These are phyloP conservation scores for Wickerhamomyces sp. DNA, from an alignment of 1,139 yeast species.

Conservation along the genomic window DNA sequence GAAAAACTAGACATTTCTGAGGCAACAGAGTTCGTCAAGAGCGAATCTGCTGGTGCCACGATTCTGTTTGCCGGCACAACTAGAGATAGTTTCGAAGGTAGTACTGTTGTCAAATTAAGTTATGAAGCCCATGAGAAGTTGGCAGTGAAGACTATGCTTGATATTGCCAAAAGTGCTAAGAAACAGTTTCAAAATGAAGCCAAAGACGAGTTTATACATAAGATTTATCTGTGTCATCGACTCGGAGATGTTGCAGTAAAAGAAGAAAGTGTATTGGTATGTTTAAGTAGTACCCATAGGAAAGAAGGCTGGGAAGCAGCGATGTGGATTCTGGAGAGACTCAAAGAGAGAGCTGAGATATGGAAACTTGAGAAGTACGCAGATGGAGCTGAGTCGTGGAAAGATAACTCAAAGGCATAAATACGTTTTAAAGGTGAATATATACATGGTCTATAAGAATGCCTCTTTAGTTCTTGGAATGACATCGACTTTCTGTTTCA, in stretches of 20 bases:
- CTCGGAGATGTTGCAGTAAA: slow-evolving; percentile 43
- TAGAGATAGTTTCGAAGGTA: slow-evolving; percentile 36
- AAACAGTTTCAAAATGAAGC: slow-evolving; percentile 17
- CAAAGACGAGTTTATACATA: slow-evolving; percentile 24
- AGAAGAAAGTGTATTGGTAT: slow-evolving; percentile 41
- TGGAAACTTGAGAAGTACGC: slow-evolving; percentile 43
- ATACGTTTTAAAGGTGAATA: slow-evolving; percentile 8
- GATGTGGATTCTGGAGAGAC: slow-evolving; percentile 37
- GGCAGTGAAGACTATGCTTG: slow-evolving; percentile 32
- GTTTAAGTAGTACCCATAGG: slow-evolving; percentile 42
- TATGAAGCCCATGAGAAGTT: slow-evolving; percentile 41
- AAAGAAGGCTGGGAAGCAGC: slow-evolving; percentile 44
- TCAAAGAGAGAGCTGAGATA: slow-evolving; percentile 40
- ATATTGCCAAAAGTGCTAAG: slow-evolving; percentile 32
- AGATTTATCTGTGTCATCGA: slow-evolving; percentile 38
- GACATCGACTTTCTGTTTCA: slow-evolving; percentile 37
- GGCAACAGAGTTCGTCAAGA: slow-evolving; percentile 27
- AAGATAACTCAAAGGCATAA: slow-evolving; percentile 31
- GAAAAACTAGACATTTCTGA: slow-evolving; percentile 15
- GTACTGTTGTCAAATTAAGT: slow-evolving; percentile 32
- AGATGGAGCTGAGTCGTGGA: slow-evolving; percentile 37
- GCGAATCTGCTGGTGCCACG: slow-evolving; percentile 40
- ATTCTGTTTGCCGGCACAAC: slow-evolving; percentile 46
- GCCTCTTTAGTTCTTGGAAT: slow-evolving; percentile 34
- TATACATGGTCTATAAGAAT: slow-evolving; percentile 3